Conservation (phyloP, 805 yeast genomes). For the Lipomyces chichibuensis region DNA sequence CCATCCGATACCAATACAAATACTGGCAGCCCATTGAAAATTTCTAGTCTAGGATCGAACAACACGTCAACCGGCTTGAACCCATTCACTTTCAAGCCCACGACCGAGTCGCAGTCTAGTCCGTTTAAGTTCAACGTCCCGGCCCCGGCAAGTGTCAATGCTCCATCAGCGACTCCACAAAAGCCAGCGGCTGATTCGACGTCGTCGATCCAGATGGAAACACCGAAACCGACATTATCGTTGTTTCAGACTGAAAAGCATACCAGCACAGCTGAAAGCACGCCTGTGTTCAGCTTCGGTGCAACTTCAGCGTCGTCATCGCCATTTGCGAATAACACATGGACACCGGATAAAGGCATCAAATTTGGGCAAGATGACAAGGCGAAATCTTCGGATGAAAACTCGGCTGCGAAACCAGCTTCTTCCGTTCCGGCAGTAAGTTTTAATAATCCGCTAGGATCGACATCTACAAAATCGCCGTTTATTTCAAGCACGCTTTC, state of each 20-base stretch:
- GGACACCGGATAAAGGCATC: conserved; percentile 44
- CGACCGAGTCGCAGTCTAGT: not conserved
- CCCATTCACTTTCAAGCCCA: not conserved
- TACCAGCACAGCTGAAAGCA: conserved; percentile 11
- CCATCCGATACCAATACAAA: conserved; percentile 5
- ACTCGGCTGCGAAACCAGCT: conserved; percentile 15
- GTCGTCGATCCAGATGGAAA: not conserved
- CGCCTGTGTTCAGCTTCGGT: conserved; percentile 20
- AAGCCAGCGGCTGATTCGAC: not conserved
- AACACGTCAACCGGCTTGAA: conserved; percentile 8
- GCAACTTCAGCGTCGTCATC: conserved; percentile 3
- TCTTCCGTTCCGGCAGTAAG: not conserved
- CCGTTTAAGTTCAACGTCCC: conserved; percentile 31
- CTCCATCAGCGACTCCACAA: not conserved
- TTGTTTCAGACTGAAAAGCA: conserved; percentile 13
- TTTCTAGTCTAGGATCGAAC: conserved; percentile 19
- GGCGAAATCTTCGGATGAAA: not conserved
- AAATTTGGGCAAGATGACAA: conserved; percentile 37
- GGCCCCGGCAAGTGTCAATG: conserved; percentile 15
- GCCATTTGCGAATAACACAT: conserved; percentile 33
- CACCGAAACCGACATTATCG: conserved; percentile 23
- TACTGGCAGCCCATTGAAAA: conserved; percentile 25
- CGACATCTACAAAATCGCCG: conserved; percentile 1
- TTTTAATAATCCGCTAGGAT: conserved; percentile 18
- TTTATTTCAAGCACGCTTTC: not conserved